phyloP scores from a whole-genome alignment of 2,329 filamentous ascomycete genomes.

The Alternaria gaisen region DNA sequence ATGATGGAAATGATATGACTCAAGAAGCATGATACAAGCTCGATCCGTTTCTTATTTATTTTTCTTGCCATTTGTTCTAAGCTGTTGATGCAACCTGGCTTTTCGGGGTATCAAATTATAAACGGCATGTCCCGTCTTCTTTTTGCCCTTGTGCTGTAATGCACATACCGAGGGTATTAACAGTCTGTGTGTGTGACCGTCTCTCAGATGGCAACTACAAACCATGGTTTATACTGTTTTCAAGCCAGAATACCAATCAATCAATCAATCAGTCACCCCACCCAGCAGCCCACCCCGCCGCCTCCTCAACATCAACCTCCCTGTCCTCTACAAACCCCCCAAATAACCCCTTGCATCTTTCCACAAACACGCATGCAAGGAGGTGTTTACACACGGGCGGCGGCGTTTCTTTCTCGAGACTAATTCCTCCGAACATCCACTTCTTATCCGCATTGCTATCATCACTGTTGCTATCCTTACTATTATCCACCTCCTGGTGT shows the following conservation, averaged over 20 bases:
- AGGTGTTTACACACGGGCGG: constrained; percentile 85
- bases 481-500: fast-evolving
- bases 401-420: constrained; percentile 56
- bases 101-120: constrained; percentile 1
- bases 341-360: constrained; percentile 69
- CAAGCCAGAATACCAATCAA: no score
- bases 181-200: background rate
- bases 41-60: background rate
- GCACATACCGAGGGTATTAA: background rate
- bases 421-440: constrained; percentile 56
- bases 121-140: background rate
- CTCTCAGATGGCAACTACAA: fast-evolving
- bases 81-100: no score
- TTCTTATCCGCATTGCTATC: constrained; percentile 8
- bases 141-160: background rate
- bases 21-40: constrained; percentile 12
- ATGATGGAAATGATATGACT: constrained; percentile 37
- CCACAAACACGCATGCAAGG: constrained; percentile 79
- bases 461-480: no score
- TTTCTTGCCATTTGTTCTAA: background rate
- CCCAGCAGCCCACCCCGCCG: constrained; percentile 71
- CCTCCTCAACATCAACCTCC: constrained; percentile 68
- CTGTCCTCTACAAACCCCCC: constrained; percentile 64
- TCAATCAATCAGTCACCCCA: constrained; percentile 38
- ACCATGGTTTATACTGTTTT: no score